Conservation (phyloP, 176 grass and related monocot genomes). For the Carex scoparia region DNA sequence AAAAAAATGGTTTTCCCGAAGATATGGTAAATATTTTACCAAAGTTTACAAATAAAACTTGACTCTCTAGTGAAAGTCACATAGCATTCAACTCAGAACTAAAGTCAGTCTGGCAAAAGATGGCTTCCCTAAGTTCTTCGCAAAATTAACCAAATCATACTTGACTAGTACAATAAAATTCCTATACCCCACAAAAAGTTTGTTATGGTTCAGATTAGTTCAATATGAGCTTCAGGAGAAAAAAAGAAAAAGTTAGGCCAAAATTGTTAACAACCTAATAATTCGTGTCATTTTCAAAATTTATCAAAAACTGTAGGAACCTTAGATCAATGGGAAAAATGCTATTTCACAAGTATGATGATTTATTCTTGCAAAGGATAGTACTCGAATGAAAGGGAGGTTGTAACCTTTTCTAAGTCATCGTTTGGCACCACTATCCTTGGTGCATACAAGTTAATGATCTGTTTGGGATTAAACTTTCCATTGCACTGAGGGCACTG, state of each 20-base stretch:
- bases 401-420: slow-evolving; percentile 78
- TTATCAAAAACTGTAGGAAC: not conserved
- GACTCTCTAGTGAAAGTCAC: not conserved
- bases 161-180: not conserved
- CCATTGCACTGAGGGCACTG: slow-evolving; percentile 88
- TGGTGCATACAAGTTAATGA: slow-evolving; percentile 88
- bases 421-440: slow-evolving; percentile 70
- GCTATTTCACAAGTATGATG: not conserved
- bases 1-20: not conserved
- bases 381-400: slow-evolving; percentile 13
- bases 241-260: not conserved
- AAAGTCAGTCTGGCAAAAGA: not conserved
- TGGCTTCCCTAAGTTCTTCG: not conserved
- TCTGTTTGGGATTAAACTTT: slow-evolving; percentile 47
- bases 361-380: not conserved
- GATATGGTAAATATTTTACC: not conserved
- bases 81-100: not conserved
- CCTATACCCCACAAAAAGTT: not conserved
- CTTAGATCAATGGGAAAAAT: not conserved
- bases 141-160: not conserved
- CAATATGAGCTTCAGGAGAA: not conserved
- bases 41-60: not conserved
- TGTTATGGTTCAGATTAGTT: not conserved
- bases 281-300: not conserved
- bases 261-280: not conserved